Evolutionary conservation across 345 rosid species (phyloP), one percentile per base, ranked within the genome.

Genomic region (Salix arbutifolia): DNA sequence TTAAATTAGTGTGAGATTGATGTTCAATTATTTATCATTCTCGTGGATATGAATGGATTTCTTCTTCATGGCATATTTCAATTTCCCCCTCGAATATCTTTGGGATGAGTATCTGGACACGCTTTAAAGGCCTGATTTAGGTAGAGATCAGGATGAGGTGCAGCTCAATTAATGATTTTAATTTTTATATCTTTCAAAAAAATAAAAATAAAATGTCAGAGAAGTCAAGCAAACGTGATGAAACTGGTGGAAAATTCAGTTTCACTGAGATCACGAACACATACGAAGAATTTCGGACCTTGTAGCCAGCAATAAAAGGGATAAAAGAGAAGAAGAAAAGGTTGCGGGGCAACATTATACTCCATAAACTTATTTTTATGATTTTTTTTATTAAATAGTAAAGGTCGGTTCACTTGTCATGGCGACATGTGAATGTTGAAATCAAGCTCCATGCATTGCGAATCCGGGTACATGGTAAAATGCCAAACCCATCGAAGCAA

Each of bases 41-140:
- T 65, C 3, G 64, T 37, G 38, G 77, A 75, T 28, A 58, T 38
- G 61, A n/a, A 64, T 67, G 66, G 62, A 30, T 67, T 77, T 60
- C 7, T 7, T 56, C 28, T 56, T 38, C 17, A 14, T 64, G 40
- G n/a, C 1, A 65, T 30, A 35, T 30, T 71, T 52, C 10, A 67
- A 37, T 37, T 73, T 42, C 18, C 0, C 11, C 0, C 11, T 73
- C 62, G 13, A 52, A 61, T 40, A 42, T 26, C 5, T 69, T 0
- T 9, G 21, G 26, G 50, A n/a, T 13, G 35, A 44, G 18, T 25
- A 21, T 69, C 53, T 58, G 7, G 25, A 23, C 52, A 40, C 18
- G 35, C 33, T 17, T 40, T 42, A 5, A 69, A 16, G 44, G 56
- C 38, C 23, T 6, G 4, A 23, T 58, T n/a, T 58, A n/a, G 64